These are phyloP conservation scores for Skeletonema costatum DNA, from an alignment of 108 stramenopile species.

Conservation along the genomic window DNA sequence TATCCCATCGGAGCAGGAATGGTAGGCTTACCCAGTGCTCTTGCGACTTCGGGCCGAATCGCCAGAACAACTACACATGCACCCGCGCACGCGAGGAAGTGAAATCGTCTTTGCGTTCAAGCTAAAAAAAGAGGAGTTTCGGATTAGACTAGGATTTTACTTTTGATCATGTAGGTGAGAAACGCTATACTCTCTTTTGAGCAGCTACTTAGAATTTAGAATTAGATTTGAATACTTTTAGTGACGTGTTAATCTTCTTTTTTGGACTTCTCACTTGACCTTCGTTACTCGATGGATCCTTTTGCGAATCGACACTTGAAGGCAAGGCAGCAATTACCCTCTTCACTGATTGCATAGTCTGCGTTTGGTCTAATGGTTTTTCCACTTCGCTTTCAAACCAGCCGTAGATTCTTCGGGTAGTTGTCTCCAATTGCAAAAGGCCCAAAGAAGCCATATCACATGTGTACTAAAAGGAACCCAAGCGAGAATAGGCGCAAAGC, in stretches of 20 bases:
- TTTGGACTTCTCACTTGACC: background rate
- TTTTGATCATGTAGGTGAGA: background rate
- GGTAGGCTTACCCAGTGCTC: background rate
- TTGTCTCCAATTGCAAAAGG: slow-evolving; percentile 58
- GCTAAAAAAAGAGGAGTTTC: background rate
- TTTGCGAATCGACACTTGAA: slow-evolving; percentile 1
- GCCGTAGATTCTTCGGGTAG: slow-evolving; percentile 49
- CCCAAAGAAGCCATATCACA: slow-evolving; percentile 65
- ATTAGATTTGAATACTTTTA: background rate
- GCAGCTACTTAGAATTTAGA: background rate
- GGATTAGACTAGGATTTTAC: too few species aligned
- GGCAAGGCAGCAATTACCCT: slow-evolving; percentile 8
- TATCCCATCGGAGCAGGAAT: background rate
- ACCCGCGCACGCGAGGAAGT: background rate
- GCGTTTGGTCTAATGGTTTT: background rate
- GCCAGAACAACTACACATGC: background rate
- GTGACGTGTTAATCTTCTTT: background rate
- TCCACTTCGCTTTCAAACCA: slow-evolving; percentile 61
- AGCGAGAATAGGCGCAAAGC: slow-evolving; percentile 58
- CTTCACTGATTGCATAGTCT: background rate
- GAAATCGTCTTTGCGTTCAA: background rate
- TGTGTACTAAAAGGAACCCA: slow-evolving; percentile 86
- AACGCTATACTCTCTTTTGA: background rate
- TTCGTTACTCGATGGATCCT: background rate
- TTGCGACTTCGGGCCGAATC: background rate